These are phyloP conservation scores for Drosera spatulata DNA, from an alignment of 179 eudicot species.

Conservation along the genomic window DNA sequence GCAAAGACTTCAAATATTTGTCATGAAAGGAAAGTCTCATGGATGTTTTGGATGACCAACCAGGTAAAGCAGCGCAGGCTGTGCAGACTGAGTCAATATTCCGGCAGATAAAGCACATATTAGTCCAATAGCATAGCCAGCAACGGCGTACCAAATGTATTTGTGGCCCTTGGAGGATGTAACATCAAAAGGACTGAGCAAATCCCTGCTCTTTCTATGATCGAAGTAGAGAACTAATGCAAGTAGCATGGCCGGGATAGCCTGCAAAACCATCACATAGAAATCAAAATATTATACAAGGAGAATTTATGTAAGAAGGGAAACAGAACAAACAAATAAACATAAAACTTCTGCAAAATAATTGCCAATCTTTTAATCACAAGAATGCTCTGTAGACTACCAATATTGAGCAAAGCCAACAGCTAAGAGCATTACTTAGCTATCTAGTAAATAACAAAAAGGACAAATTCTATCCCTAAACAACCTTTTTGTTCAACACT, in stretches of 20 bases:
- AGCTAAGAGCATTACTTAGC: too few species aligned
- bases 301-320: neutral
- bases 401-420: too few species aligned
- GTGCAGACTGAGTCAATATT: slow-evolving; percentile 81
- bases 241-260: slow-evolving; percentile 93
- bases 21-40: too few species aligned
- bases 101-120: slow-evolving; percentile 88
- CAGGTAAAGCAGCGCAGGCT: slow-evolving; percentile 95
- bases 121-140: slow-evolving; percentile 84
- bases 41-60: slow-evolving; percentile 21
- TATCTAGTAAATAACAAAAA: too few species aligned
- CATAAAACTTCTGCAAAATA: too few species aligned
- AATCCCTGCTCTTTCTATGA: slow-evolving; percentile 54
- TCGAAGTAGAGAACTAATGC: slow-evolving; percentile 89
- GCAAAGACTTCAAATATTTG: too few species aligned
- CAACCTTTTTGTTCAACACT: too few species aligned
- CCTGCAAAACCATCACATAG: slow-evolving; percentile 38
- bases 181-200: slow-evolving; percentile 35
- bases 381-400: too few species aligned
- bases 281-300: neutral
- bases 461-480: too few species aligned
- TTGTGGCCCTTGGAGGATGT: slow-evolving; percentile 58
- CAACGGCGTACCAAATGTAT: slow-evolving; percentile 78
- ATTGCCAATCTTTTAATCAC: too few species aligned
- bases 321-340: neutral